Base-by-base conservation (phyloP, 2,329 filamentous ascomycete genomes). In the Thelonectria discophora region DNA sequence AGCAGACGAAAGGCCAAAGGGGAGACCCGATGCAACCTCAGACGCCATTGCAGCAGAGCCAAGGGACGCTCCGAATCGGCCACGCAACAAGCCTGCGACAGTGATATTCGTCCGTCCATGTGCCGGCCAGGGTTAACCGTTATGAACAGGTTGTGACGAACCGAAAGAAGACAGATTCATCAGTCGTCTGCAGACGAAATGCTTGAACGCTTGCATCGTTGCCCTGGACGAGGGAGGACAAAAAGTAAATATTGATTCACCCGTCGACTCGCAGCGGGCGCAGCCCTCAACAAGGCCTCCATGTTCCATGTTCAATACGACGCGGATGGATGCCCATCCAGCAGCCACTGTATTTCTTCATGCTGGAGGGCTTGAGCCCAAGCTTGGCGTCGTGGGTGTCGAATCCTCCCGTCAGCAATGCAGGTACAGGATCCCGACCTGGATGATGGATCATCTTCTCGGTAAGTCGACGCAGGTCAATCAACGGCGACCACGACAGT, bases 291-390 rank as follows among this genome's bases (percentile, higher is more conserved):
- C n/a, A n/a, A 15, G 34, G 34, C 34, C 34, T 37, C 34, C 34
- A 24, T 24, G 21, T 24, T 24, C 21, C 21, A 24, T 24, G 21
- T 24, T 6, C 21, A 46, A 49, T 48, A 46, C 48, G 42, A 58
- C 13, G 30, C 20, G 9, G 21, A 21, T 21, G 32, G 53, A 21
- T 21, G 5, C 13, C 17, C 8, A 12, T 20, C 27, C 21, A 40
- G 24, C 21, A 32, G 7, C n/a, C 43, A 32, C 43, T 48, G 30
- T 55, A 55, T 49, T 20, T 24, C 17, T 49, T 49, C 53, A 56
- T 56, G 45, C 45, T 40, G 13, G 27, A 48, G n/a, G 45, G 45
- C 17, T 27, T 48, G 20, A 27, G 13, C 45, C n/a, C 13, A 11
- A 20, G 24, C 18, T 42, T 48, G 45, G 42, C 34, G 32, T 5